Base-by-base conservation (phyloP, 2,329 filamentous ascomycete genomes). In the Sporothrix luriei region DNA sequence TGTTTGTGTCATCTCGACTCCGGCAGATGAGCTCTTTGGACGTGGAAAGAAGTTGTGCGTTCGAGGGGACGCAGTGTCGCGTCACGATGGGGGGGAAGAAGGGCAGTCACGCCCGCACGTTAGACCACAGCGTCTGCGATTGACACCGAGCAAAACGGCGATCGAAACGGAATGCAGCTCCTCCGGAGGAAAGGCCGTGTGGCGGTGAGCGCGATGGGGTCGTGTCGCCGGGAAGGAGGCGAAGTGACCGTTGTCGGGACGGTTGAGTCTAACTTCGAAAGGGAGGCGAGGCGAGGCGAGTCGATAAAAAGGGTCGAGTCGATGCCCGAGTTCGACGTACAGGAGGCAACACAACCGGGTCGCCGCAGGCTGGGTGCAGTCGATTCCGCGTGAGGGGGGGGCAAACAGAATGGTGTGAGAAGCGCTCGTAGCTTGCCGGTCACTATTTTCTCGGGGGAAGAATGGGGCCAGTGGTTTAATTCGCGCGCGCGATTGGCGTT, bases 1-100 rank as follows among this genome's bases (percentile, higher is more conserved):
- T 19, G 71, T 52, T 38, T 73, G 70, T 26, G 72, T 64, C 72
- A 73, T 73, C 21, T 29, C 29, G 57, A 6, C 29, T 33, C 19
- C 9, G 59, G 13, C 33, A 3, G 14, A n/a, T 6, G 46, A 21
- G 46, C 26, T 33, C 13, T n/a, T 33, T 4, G 61, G 7, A 38
- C 14, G 16, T 13, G 2, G 46, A 21, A n/a, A 7, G 46, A 5
- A 21, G 59, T 16, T 43, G 49, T 43, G 61, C n/a, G 16, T 24
- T 55, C 57, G 26, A 5, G 2, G 3, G 16, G 24, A 57, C 64
- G 52, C 33, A 26, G 48, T 62, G 68, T 61, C 68, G 68, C 69
- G 69, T 69, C 62, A 48, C 46, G 46, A 24, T 38, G 46, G 26
- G 43, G 19, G 24, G 1, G 19, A 33, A 49, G 52, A 55, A 10